A percentile compares a stretch with the other conserved stretches of the same genome.
Evolutionary conservation across 371 early-diverging fungal genomes (phyloP).

Genomic region (Choanephora cucurbitarum): DNA sequence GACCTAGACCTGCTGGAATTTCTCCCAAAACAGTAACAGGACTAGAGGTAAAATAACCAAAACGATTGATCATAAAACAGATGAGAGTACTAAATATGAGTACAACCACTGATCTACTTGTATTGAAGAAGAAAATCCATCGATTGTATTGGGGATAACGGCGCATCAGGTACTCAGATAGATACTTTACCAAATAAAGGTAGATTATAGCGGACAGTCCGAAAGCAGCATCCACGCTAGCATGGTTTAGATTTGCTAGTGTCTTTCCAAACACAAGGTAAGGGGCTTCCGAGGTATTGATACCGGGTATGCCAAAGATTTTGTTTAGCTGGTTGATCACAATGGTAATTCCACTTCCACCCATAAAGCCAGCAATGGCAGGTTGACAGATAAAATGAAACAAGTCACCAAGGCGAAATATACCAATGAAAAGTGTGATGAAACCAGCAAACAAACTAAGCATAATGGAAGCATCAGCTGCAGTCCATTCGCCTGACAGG

Average conservation of each 20-base stretch:
- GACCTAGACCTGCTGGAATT: conserved; percentile 73
- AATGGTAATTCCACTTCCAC: conserved; percentile 74
- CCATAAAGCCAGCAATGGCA: conserved; percentile 76
- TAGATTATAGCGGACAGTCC: conserved; percentile 44
- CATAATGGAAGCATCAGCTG: conserved; percentile 48
- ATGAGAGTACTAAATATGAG: conserved; percentile 48
- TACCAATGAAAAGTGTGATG: conserved; percentile 64
- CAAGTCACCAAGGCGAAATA: conserved; percentile 76
- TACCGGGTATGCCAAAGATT: conserved; percentile 68
- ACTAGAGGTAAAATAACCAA: conserved; percentile 29
- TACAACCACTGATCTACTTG: conserved; percentile 49
- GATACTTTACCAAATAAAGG: conserved; percentile 42
- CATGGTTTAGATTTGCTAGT: conserved; percentile 37
- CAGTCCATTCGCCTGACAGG: conserved; percentile 35
- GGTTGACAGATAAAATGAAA: conserved; percentile 85
- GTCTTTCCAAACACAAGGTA: conserved; percentile 57
- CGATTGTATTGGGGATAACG: conserved; percentile 37
- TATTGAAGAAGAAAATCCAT: conserved; percentile 44
- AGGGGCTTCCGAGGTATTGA: conserved; percentile 57
- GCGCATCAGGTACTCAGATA: conserved; percentile 24
- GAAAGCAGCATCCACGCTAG: conserved; percentile 50
- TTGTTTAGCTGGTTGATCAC: conserved; percentile 70
- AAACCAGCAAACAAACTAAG: conserved; percentile 63
- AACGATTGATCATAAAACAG: conserved; percentile 61
- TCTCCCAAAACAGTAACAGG: conserved; percentile 65